Conservation (phyloP, 1,139 yeast genomes). For the Blastobotrys arbuscula region DNA sequence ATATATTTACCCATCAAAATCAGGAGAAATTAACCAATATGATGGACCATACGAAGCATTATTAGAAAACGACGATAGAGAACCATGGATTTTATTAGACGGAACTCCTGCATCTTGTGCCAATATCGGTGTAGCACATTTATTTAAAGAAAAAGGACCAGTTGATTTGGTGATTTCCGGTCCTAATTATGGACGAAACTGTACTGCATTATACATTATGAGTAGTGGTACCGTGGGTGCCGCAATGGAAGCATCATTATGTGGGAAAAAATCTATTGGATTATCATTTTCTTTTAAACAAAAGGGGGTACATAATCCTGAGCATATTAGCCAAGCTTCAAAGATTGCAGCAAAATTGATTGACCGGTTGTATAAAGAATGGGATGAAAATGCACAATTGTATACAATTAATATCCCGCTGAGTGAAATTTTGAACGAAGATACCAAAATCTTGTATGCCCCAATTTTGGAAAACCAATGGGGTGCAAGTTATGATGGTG, state of each 20-base stretch:
- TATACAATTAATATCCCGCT: slow-evolving; percentile 85
- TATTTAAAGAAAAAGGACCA: slow-evolving; percentile 50
- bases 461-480: slow-evolving; percentile 77
- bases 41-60: slow-evolving; percentile 62
- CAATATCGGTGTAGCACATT: slow-evolving; percentile 79
- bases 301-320: slow-evolving; percentile 45
- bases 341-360: slow-evolving; percentile 58
- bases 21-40: slow-evolving; percentile 40
- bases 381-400: slow-evolving; percentile 57
- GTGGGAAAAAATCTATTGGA: slow-evolving; percentile 71
- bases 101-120: slow-evolving; percentile 97
- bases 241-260: slow-evolving; percentile 87
- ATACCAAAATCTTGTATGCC: slow-evolving; percentile 63
- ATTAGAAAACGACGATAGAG: slow-evolving; percentile 34
- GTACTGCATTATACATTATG: slow-evolving; percentile 82
- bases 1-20: slow-evolving; percentile 41
- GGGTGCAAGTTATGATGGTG: slow-evolving; percentile 51
- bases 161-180: slow-evolving; percentile 88
- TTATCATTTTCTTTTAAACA: slow-evolving; percentile 71
- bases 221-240: slow-evolving; percentile 98
- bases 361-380: slow-evolving; percentile 50
- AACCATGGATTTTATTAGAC: slow-evolving; percentile 82
- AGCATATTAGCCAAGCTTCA: slow-evolving; percentile 61
- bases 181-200: slow-evolving; percentile 91
- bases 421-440: slow-evolving; percentile 43